A percentile compares a stretch with the other conserved stretches of the same genome.
Conservation (phyloP, 345 rosid genomes). For the Mallotus nudiflorus region DNA sequence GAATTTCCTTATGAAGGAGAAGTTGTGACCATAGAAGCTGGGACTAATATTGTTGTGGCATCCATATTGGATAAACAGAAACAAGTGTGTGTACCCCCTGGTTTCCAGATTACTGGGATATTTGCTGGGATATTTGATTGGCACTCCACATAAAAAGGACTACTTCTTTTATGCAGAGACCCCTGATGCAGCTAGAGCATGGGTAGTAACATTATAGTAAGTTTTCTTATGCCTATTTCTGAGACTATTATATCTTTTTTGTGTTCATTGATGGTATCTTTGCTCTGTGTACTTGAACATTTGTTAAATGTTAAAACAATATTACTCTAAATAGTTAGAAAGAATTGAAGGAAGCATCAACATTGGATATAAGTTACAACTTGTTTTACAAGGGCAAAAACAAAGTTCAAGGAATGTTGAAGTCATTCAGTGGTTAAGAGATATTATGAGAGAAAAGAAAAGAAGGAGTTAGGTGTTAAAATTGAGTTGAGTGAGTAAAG, state of each 20-base stretch:
- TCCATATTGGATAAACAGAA: no score
- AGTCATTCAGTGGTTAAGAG: no score
- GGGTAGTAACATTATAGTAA: slow-evolving; percentile 96
- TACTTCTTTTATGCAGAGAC: slow-evolving; percentile 97
- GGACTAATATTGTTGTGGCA: no score
- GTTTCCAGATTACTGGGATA: no score
- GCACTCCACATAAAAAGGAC: slow-evolving; percentile 96
- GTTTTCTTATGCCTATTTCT: slow-evolving; percentile 29
- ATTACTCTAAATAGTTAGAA: background rate
- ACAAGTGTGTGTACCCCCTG: no score
- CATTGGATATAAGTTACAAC: background rate
- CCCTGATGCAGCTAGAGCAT: slow-evolving; percentile 96
- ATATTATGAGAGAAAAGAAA: no score
- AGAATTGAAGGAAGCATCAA: background rate
- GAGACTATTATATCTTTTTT: background rate
- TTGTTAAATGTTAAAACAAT: background rate
- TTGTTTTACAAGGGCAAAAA: no score
- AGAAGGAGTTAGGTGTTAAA: no score
- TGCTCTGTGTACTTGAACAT: background rate
- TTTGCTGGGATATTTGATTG: slow-evolving; percentile 43
- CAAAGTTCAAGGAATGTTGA: no score
- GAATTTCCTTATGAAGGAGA: no score
- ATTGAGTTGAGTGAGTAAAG: no score
- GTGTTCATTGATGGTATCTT: background rate
- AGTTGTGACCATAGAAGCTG: no score